phyloP scores from a whole-genome alignment of 805 yeast species.

The Candida arabinofermentans region DNA sequence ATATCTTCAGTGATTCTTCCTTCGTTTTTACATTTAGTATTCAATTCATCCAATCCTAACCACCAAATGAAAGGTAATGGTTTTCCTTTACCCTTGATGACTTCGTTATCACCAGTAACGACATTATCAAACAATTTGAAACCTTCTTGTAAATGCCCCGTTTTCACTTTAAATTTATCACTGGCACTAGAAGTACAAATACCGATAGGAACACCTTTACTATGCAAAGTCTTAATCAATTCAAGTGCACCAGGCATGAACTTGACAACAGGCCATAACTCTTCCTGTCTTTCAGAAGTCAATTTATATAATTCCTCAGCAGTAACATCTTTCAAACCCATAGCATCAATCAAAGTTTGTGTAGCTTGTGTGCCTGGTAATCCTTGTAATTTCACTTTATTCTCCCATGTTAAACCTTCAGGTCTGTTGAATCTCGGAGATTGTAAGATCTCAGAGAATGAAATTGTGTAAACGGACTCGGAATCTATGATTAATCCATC shows the following conservation, averaged over 20 bases:
- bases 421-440: constrained; percentile 42
- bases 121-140: constrained; percentile 59
- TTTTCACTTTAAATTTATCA: constrained; percentile 63
- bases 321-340: constrained; percentile 57
- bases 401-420: constrained; percentile 86
- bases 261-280: constrained; percentile 56
- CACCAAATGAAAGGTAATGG: constrained; percentile 94
- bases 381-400: constrained; percentile 85
- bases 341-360: constrained; percentile 59
- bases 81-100: constrained; percentile 84
- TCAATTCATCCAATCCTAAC: constrained; percentile 68
- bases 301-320: constrained; percentile 57
- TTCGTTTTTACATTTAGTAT: constrained; percentile 41
- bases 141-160: constrained; percentile 55
- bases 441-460: constrained; percentile 61
- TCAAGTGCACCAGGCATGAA: constrained; percentile 86
- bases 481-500: constrained; percentile 92
- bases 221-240: constrained; percentile 50
- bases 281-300: constrained; percentile 50
- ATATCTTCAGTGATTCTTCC: constrained; percentile 41
- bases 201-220: constrained; percentile 68
- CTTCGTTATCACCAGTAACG: constrained; percentile 84
- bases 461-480: constrained; percentile 85
- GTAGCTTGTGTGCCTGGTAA: constrained; percentile 81
- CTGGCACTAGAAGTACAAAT: constrained; percentile 81